Percentiles rank a stretch among this genome's conserved stretches.
Evolutionary conservation across 306 rosid species (phyloP).

Genomic region (Lotus japonicus): DNA sequence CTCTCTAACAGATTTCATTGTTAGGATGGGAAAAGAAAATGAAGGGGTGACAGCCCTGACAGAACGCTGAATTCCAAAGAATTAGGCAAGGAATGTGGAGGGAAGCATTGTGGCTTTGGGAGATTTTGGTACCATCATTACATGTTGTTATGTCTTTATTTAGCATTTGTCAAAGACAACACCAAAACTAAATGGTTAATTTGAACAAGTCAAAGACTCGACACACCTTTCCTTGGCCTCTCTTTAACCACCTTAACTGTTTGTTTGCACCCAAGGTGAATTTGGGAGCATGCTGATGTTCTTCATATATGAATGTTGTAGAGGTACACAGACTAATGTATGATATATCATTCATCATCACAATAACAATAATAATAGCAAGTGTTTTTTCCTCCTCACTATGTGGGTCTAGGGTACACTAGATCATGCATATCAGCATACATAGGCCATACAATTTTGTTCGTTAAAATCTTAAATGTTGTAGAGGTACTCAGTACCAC

Average conservation of each 20-base stretch:
- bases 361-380: too few relatives aligned
- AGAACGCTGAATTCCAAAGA: constrained; percentile 15
- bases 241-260: background rate
- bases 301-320: background rate
- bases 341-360: too few relatives aligned
- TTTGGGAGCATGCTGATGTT: too few relatives aligned
- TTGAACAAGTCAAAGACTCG: constrained; percentile 34
- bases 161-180: background rate
- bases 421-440: too few relatives aligned
- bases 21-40: constrained; percentile 14
- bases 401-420: too few relatives aligned
- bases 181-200: background rate
- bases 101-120: background rate
- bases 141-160: constrained; percentile 14
- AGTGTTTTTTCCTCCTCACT: too few relatives aligned
- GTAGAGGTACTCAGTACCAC: too few relatives aligned
- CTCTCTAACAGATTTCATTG: background rate
- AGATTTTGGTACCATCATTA: constrained; percentile 9
- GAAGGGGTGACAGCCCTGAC: background rate
- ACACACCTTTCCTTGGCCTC: background rate
- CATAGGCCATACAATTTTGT: too few relatives aligned
- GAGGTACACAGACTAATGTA: background rate
- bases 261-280: too few relatives aligned
- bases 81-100: constrained; percentile 23
- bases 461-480: too few relatives aligned